phyloP scores from a whole-genome alignment of 2,329 filamentous ascomycete genomes.

The Phaeosphaeriaceae sp. region DNA sequence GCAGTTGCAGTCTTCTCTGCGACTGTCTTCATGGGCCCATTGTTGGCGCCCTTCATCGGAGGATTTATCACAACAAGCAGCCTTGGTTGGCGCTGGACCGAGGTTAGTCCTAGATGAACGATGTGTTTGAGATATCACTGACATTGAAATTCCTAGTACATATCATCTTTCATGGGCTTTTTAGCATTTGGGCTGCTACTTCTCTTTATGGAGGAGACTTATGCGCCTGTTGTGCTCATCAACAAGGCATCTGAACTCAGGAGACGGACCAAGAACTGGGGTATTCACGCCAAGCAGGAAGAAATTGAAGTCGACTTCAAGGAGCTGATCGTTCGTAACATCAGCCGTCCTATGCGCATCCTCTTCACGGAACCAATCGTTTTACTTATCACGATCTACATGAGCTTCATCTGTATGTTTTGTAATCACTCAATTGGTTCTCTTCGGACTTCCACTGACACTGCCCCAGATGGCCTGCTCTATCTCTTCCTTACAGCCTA shows the following conservation, averaged over 20 bases:
- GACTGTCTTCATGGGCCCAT: conserved; percentile 59
- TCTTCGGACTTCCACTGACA: background rate
- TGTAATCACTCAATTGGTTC: background rate
- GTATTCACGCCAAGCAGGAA: conserved; percentile 66
- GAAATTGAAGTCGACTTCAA: conserved; percentile 62
- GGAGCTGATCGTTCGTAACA: conserved; percentile 61
- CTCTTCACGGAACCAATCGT: conserved; percentile 61
- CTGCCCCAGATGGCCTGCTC: conserved; percentile 72
- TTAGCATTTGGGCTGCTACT: conserved; percentile 56
- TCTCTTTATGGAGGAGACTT: conserved; percentile 65
- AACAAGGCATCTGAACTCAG: conserved; percentile 63
- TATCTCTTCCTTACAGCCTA: conserved; percentile 87
- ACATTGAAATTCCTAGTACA: no score
- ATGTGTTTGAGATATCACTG: no score
- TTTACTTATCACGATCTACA: conserved; percentile 56
- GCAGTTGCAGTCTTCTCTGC: conserved; percentile 60
- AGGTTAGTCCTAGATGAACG: no score
- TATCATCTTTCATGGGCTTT: conserved; percentile 66
- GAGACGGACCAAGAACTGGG: conserved; percentile 66
- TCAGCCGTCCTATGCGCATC: conserved; percentile 59
- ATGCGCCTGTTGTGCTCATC: conserved; percentile 66
- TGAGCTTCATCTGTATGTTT: conserved; percentile 49
- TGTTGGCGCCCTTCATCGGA: conserved; percentile 62
- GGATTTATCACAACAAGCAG: conserved; percentile 60
- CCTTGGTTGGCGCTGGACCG: conserved; percentile 64